Base-by-base conservation (phyloP, 805 yeast species). In the Suhomyces xylopsoci region DNA sequence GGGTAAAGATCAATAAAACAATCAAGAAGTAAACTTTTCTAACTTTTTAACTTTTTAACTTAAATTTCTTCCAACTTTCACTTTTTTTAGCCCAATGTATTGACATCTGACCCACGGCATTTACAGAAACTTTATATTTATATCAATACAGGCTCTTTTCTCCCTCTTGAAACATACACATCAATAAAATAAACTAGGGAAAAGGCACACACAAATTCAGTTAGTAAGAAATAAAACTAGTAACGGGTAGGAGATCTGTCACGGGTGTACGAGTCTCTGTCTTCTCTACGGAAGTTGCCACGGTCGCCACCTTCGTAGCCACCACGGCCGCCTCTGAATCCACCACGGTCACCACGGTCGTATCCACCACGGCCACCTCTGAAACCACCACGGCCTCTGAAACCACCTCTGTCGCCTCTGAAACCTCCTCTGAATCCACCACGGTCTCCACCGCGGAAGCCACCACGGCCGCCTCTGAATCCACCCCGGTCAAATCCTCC, bases 221-320 rank as follows among this genome's bases (percentile, higher is more conserved):
- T 42, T 42, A 42, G 45, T 38, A 38, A 38, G 45, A 30, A 48
- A 42, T 22, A 45, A 25, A 12, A 55, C 73, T 73, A 82, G 70
- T 83, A 85, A 76, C 90, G 84, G 58, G 87, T 80, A 72, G 91
- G 90, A 55, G 91, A 85, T 81, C 90, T 85, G 67, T 75, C 79
- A 63, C 79, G 70, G 51, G 60, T 66, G 65, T 71, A 74, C 24
- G 76, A 69, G 60, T 73, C 78, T 65, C 77, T 69, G 59, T 79
- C 84, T 61, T 80, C 75, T 53, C 83, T 76, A 64, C 82, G 76
- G 73, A 72, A 72, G 36, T 79, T 57, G 62, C 61, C 51, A 59
- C 64, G 51, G 63, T 68, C 70, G 14, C 38, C 34, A 34, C 57
- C 58, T 68, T 73, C 73, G 54, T 76, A 75, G 54, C 69, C 63